These are phyloP conservation scores for Phytophthora meadii DNA, from an alignment of 352 stramenopile species.

Conservation along the genomic window DNA sequence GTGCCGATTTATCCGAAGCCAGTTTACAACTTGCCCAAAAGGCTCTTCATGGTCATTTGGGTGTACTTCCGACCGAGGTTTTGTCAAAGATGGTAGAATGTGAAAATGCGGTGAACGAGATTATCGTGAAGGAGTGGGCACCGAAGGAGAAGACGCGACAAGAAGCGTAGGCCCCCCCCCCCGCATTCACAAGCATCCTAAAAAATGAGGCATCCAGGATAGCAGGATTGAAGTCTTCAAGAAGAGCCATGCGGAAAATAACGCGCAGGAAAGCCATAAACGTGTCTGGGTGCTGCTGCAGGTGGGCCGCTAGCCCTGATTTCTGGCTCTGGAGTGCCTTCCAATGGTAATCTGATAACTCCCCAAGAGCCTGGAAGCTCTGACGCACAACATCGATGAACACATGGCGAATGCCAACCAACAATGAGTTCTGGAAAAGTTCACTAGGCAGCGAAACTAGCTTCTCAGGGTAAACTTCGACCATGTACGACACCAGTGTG, in stretches of 20 bases:
- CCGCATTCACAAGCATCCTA: too few species aligned
- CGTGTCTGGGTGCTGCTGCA: conserved; percentile 56
- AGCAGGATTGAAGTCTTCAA: conserved; percentile 79
- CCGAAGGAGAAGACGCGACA: conserved; percentile 60
- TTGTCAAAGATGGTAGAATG: conserved; percentile 65
- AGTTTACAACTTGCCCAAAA: conserved; percentile 61
- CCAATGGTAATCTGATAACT: conserved; percentile 76
- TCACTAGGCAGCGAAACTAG: conserved; percentile 61
- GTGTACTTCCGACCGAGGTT: conserved; percentile 60
- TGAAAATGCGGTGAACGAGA: conserved; percentile 50
- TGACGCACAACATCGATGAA: conserved; percentile 79
- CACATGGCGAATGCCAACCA: conserved; percentile 80
- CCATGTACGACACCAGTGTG: conserved; percentile 87
- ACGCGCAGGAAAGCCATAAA: conserved; percentile 80
- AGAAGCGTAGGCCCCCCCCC: too few species aligned
- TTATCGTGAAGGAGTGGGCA: conserved; percentile 67
- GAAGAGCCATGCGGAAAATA: conserved; percentile 82
- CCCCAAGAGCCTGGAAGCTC: conserved; percentile 84
- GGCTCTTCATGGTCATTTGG: conserved; percentile 64
- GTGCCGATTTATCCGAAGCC: conserved; percentile 46
- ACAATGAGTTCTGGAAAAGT: conserved; percentile 75
- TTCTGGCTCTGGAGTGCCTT: conserved; percentile 60
- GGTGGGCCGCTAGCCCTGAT: conserved; percentile 55
- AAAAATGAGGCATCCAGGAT: conserved; percentile 84
- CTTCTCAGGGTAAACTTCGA: conserved; percentile 88